phyloP scores from a whole-genome alignment of 805 yeast genomes.

The Grigorovia humatica region DNA sequence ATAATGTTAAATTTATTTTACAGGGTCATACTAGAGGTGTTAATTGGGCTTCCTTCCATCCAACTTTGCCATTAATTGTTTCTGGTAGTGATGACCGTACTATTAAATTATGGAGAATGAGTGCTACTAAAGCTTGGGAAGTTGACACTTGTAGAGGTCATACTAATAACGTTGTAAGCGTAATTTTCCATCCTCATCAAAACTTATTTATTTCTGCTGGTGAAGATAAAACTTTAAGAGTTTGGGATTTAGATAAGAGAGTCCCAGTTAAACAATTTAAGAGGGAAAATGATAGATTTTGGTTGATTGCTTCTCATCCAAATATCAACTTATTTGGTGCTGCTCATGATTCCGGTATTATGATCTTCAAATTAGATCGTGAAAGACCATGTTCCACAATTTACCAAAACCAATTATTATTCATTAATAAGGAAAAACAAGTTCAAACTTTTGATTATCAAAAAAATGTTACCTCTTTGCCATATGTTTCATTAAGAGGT shows the following conservation, averaged over 20 bases:
- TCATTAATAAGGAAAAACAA: slow-evolving; percentile 75
- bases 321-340: slow-evolving; percentile 86
- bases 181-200: slow-evolving; percentile 86
- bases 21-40: slow-evolving; percentile 99
- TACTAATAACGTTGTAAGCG: slow-evolving; percentile 82
- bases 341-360: slow-evolving; percentile 93
- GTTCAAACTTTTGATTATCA: slow-evolving; percentile 69
- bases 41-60: slow-evolving; percentile 97
- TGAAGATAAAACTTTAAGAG: slow-evolving; percentile 91
- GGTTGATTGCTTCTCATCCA: slow-evolving; percentile 88
- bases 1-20: slow-evolving; percentile 85
- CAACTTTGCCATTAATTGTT: slow-evolving; percentile 86
- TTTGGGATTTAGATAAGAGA: slow-evolving; percentile 93
- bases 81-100: slow-evolving; percentile 95
- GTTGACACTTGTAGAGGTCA: slow-evolving; percentile 98
- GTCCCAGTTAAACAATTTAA: slow-evolving; percentile 89
- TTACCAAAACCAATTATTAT: slow-evolving; percentile 67
- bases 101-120: slow-evolving; percentile 94
- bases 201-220: slow-evolving; percentile 87
- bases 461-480: slow-evolving; percentile 55
- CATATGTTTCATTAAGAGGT: slow-evolving; percentile 74
- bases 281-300: slow-evolving; percentile 88
- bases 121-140: slow-evolving; percentile 97
- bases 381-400: slow-evolving; percentile 74
- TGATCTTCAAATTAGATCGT: slow-evolving; percentile 94